These are phyloP conservation scores for Ascochyta koolunga DNA, from an alignment of 2,329 filamentous ascomycete genomes.

Conservation along the genomic window DNA sequence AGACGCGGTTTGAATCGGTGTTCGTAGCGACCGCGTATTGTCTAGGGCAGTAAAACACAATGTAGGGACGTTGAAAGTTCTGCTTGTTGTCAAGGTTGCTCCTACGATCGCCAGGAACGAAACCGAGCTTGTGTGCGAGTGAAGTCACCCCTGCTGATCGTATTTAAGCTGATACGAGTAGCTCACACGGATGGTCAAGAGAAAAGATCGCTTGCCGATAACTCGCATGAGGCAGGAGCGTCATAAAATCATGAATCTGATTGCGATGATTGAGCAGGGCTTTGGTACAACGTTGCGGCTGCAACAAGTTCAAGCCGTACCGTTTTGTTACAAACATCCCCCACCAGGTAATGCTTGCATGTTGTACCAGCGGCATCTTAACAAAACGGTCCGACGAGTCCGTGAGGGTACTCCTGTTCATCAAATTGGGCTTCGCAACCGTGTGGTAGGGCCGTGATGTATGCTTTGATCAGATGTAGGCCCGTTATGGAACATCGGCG, in stretches of 20 bases:
- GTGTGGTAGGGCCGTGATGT: constrained; percentile 13
- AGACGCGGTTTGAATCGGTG: background rate
- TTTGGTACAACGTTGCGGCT: constrained; percentile 37
- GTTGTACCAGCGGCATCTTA: constrained; percentile 28
- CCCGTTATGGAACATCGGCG: constrained; percentile 21
- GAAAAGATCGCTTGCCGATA: constrained; percentile 17
- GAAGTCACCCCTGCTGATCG: constrained; percentile 32
- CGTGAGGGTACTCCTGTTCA: constrained; percentile 13
- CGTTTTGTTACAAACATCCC: constrained; percentile 20
- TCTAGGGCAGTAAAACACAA: background rate
- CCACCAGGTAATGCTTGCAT: constrained; percentile 6
- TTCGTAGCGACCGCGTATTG: background rate
- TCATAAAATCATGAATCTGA: constrained; percentile 13
- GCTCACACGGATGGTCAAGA: constrained; percentile 15
- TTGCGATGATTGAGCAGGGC: constrained; percentile 19
- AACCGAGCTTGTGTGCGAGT: constrained; percentile 16
- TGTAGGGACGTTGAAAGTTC: background rate
- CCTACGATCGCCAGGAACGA: constrained; percentile 27
- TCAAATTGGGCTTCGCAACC: constrained; percentile 12
- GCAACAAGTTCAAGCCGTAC: constrained; percentile 34
- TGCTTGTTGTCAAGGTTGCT: background rate
- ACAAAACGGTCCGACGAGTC: constrained; percentile 31
- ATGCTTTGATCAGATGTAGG: constrained; percentile 16
- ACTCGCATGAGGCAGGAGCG: constrained; percentile 24
- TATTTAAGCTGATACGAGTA: constrained; percentile 20